Conservation (phyloP, 75 land plant genomes). For the Ceratopteris richardii region DNA sequence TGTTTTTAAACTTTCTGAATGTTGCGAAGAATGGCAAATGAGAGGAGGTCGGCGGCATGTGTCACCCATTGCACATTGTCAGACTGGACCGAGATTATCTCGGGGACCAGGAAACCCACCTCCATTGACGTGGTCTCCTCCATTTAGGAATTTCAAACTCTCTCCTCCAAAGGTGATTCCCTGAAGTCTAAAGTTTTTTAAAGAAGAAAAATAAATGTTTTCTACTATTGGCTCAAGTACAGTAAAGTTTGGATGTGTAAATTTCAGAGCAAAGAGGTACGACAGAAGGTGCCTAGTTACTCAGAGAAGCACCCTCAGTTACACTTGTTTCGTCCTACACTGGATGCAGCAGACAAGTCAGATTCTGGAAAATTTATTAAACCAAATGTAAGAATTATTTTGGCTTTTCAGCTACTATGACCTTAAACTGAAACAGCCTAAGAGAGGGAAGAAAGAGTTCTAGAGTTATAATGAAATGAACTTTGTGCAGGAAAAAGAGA, state of each 20-base stretch:
- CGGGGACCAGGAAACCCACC: constrained; percentile 7
- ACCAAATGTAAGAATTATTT: constrained; percentile 2
- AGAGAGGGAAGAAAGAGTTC: no score
- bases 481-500: neutral
- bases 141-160: neutral
- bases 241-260: no score
- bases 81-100: neutral
- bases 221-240: no score
- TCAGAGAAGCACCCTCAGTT: neutral
- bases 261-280: neutral
- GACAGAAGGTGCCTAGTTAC: constrained; percentile 1
- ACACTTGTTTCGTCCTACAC: neutral
- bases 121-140: constrained; percentile 3
- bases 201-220: no score
- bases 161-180: neutral
- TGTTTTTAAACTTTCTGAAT: constrained; percentile 4
- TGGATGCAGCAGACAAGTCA: neutral
- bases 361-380: neutral
- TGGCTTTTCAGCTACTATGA: neutral
- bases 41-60: constrained; percentile 2
- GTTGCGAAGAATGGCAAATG: constrained; percentile 2
- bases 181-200: no score
- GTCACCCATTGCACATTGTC: neutral
- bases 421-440: no score
- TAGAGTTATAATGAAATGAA: neutral